Evolutionary conservation across 345 rosid genomes (phyloP), one percentile per base, ranked within the genome.

Genomic region (Nasturtium officinale): DNA sequence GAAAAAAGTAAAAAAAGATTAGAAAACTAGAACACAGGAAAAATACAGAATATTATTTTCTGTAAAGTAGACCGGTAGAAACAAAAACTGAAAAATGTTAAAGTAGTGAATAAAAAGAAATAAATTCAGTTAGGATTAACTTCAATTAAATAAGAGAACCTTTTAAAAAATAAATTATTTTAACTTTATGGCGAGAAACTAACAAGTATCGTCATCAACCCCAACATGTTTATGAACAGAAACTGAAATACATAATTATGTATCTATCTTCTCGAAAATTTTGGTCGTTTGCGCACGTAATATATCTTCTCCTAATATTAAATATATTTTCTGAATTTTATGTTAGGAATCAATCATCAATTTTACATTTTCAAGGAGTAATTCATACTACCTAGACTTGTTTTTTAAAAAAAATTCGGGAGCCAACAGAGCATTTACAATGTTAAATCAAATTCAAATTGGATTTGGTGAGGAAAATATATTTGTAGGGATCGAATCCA

Each of bases 1-100:
- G 37, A 8, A 33, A 32, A 32, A 23, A 61, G 25, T 5, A 29
- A 5, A 6, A 7, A 46, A 6, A 13, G 18, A 38, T 26, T 29
- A 11, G 2, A 71, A 53, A 86, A 74, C 84, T 73, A 80, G 86
- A 79, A 75, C 83, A 48, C 74, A 51, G 52, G 9, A 43, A 52
- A 46, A 37, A 38, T 57, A 48, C 21, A 45, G 18, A 53, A 43
- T 58, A 56, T 58, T 79, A 75, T 65, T 60, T 75, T 43, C 48
- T 68, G 48, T 69, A 43, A 61, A 32, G 53, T 33, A n/a, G 66
- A 47, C 61, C 21, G 25, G 28, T 46, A 8, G 60, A 29, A 47
- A 47, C n/a, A 69, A 52, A 40, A 47, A 25, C 35, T 26, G 42
- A 48, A 64, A 25, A 17, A 30, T 59, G 30, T 30, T 54, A 61